Base-by-base conservation (phyloP, 805 yeast genomes). In the Metschnikowia anglica region DNA sequence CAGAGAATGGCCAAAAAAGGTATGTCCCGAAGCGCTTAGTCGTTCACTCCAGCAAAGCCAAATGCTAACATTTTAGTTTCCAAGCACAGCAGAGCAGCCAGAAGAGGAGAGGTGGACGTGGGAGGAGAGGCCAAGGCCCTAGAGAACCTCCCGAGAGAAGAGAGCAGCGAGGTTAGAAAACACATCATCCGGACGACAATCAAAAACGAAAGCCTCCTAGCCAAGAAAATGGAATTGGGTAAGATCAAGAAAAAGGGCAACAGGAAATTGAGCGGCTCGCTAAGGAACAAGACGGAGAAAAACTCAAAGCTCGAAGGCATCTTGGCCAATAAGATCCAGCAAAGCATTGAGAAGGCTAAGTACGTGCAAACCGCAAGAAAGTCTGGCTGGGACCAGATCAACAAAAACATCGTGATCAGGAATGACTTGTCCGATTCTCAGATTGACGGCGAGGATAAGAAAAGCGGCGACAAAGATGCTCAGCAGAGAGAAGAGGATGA, bases 61-160 rank as follows among this genome's bases (percentile, higher is more conserved):
- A 11, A 11, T 44, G 50, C 60, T 59, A 54, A 60, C 60, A 5
- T 11, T 12, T n/a, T 19, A 68, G 75, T 81, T 20, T 81, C 88
- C 15, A 83, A 82, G 51, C 80, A 76, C 47, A 81, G 89, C 33
- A 75, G 93, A 66, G 88, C 89, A 2, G 90, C 93, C 2, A 79
- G 90, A 65, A 72, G 88, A 59, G 84, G 83, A 5, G 77, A 73
- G 46, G 61, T 66, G 11, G 65, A 58, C 3, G 72, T 74, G 1
- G 64, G 54, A 3, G 77, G 74, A 27, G 73, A 68, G 53, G 74
- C 75, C 8, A 76, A 72, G 49, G 70, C 73, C 6, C 65, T 85
- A 25, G 66, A 70, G 18, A 60, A 66, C 10, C 61, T 83, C 15
- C 83, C 88, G 36, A 77, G 85, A 60, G 70, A 74, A 10, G 81